Evolutionary conservation across 2,329 filamentous ascomycete genomes (phyloP).

Genomic region (Lizonia empirigonia): DNA sequence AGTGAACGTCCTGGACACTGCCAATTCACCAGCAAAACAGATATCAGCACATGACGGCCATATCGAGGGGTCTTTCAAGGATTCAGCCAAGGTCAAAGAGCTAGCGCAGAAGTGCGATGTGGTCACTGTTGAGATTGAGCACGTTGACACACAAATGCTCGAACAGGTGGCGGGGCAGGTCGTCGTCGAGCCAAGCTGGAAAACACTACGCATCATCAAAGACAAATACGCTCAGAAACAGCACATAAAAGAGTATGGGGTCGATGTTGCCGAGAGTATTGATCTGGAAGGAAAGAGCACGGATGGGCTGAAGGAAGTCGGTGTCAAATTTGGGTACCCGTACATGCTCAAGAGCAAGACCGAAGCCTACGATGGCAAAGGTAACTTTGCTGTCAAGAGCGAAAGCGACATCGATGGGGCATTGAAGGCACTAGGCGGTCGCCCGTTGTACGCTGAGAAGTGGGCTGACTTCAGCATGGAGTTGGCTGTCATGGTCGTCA

Average conservation of each 20-base stretch:
- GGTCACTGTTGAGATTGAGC: constrained; percentile 93
- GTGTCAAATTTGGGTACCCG: constrained; percentile 73
- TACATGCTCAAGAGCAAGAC: constrained; percentile 92
- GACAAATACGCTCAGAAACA: constrained; percentile 93
- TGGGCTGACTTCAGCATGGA: constrained; percentile 87
- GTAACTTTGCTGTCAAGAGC: constrained; percentile 69
- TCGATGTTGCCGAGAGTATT: constrained; percentile 75
- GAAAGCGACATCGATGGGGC: constrained; percentile 68
- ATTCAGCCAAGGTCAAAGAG: constrained; percentile 75
- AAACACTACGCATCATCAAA: constrained; percentile 85
- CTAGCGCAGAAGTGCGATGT: constrained; percentile 79
- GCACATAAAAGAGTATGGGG: constrained; percentile 69
- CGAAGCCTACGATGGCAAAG: constrained; percentile 89
- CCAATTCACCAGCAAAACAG: constrained; percentile 81
- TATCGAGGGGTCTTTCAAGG: constrained; percentile 86
- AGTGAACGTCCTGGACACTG: constrained; percentile 78
- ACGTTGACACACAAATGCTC: constrained; percentile 86
- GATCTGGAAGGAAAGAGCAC: constrained; percentile 66
- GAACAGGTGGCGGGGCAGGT: constrained; percentile 76
- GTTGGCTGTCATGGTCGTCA: constrained; percentile 91
- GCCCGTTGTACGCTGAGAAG: constrained; percentile 85
- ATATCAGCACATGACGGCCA: constrained; percentile 76
- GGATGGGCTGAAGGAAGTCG: constrained; percentile 67
- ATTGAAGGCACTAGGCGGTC: constrained; percentile 66
- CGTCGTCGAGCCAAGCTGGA: constrained; percentile 78